These are phyloP conservation scores for Scheffersomyces titani DNA, from an alignment of 1,139 yeast species.

Conservation along the genomic window DNA sequence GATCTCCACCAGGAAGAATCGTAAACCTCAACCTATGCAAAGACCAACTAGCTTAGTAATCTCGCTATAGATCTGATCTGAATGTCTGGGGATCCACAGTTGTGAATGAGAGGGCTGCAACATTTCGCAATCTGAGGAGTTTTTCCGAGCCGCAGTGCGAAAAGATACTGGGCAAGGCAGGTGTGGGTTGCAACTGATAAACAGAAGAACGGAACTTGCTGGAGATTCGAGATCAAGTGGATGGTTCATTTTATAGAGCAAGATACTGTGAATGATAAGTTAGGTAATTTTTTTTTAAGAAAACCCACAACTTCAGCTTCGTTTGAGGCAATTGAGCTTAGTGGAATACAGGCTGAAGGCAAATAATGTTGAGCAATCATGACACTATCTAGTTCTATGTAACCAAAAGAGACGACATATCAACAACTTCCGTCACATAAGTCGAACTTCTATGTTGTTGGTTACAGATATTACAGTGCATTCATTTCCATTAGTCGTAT, in stretches of 20 bases:
- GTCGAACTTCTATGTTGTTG: no score
- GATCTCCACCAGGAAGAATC: neutral
- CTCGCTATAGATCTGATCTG: neutral
- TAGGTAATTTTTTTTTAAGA: no score
- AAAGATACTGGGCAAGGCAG: neutral
- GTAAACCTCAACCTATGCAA: neutral
- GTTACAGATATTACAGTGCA: no score
- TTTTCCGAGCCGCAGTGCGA: neutral
- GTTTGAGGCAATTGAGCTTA: no score
- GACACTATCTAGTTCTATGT: no score
- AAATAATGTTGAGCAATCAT: no score
- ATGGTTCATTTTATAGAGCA: neutral
- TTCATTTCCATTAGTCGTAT: no score
- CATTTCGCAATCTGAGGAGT: neutral
- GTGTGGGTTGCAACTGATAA: neutral
- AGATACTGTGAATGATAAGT: neutral
- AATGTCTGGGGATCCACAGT: neutral
- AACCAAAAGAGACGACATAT: no score
- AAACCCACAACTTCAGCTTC: no score
- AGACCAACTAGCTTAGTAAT: neutral
- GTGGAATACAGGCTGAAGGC: no score
- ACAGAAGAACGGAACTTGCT: constrained; percentile 10
- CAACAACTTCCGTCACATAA: no score
- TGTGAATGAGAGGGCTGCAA: neutral
- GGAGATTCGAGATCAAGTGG: neutral